phyloP scores from a whole-genome alignment of 768 basidiomycete genomes.

The Xerocomellus chrysenteron region DNA sequence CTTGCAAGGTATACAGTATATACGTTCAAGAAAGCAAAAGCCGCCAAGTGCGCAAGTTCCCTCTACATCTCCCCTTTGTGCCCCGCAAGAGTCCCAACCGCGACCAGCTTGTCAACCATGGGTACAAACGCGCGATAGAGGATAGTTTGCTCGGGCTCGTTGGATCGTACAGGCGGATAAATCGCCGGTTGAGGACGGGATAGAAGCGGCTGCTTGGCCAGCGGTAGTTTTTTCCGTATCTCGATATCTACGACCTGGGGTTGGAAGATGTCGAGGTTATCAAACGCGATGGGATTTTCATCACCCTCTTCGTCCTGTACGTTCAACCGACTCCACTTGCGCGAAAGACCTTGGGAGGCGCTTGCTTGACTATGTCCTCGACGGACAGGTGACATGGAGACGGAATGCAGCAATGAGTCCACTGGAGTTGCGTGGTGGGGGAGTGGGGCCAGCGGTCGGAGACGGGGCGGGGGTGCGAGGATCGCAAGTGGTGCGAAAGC shows the following conservation, averaged over 20 bases:
- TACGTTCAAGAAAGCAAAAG: neutral
- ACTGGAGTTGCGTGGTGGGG: neutral
- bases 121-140: slow-evolving; percentile 21
- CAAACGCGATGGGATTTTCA: slow-evolving; percentile 18
- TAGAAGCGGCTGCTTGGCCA: slow-evolving; percentile 7
- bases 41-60: neutral
- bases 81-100: slow-evolving; percentile 14
- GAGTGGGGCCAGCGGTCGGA: slow-evolving; percentile 18
- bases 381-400: slow-evolving; percentile 13
- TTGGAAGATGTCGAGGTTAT: slow-evolving; percentile 15
- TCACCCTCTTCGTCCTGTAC: slow-evolving; percentile 22
- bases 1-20: slow-evolving; percentile 1
- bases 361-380: slow-evolving; percentile 12
- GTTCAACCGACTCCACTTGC: slow-evolving; percentile 34
- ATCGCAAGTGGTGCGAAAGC: slow-evolving; percentile 20
- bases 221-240: slow-evolving; percentile 9
- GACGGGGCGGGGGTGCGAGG: slow-evolving; percentile 18
- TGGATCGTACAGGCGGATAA: slow-evolving; percentile 14
- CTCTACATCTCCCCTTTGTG: slow-evolving; percentile 1
- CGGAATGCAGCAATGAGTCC: neutral
- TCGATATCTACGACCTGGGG: slow-evolving; percentile 7
- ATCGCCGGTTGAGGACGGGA: slow-evolving; percentile 24
- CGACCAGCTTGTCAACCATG: slow-evolving; percentile 24
- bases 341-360: slow-evolving; percentile 17
- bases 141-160: slow-evolving; percentile 16